Conservation (phyloP, 2,329 filamentous ascomycete species). For the Niveomyces coronatus region DNA sequence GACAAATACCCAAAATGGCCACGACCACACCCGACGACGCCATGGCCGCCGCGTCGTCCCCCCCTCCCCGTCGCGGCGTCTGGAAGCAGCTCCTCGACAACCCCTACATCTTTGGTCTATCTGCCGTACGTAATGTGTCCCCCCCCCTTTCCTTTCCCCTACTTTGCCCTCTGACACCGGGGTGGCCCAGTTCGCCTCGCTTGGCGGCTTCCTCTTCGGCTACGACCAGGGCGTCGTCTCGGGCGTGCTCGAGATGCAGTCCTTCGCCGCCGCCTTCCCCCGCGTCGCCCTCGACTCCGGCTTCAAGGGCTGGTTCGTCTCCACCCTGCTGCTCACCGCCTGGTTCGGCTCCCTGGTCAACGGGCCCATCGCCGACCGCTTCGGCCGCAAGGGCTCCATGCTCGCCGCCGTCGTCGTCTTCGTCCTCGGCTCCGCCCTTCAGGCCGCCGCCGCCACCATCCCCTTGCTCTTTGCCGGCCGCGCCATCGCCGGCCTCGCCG, state of each 20-base stretch:
- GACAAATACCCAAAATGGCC: no score
- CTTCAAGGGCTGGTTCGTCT: conserved; percentile 44
- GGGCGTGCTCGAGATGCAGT: conserved; percentile 35
- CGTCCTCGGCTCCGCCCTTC: conserved; percentile 32
- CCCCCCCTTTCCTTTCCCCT: background rate
- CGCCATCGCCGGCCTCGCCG: conserved; percentile 32
- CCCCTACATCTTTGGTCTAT: conserved; percentile 34
- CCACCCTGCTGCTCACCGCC: conserved; percentile 35
- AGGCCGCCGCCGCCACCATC: conserved; percentile 30
- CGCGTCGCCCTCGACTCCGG: conserved; percentile 30
- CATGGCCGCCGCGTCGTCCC: no score
- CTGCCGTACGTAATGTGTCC: conserved; percentile 21
- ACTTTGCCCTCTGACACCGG: background rate
- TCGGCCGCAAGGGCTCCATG: conserved; percentile 26
- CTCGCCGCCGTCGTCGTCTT: conserved; percentile 25
- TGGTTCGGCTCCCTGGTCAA: conserved; percentile 38
- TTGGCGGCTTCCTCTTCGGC: conserved; percentile 35
- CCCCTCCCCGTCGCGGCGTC: no score
- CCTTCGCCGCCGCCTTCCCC: conserved; percentile 23
- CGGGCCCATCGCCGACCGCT: conserved; percentile 26
- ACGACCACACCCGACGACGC: background rate
- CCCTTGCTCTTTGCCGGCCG: conserved; percentile 32
- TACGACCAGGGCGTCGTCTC: conserved; percentile 41
- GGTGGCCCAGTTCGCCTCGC: conserved; percentile 19
- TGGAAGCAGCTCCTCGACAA: conserved; percentile 25